Evolutionary conservation across 1,139 yeast species (phyloP).

Genomic region (Blastobotrys arbuscula): DNA sequence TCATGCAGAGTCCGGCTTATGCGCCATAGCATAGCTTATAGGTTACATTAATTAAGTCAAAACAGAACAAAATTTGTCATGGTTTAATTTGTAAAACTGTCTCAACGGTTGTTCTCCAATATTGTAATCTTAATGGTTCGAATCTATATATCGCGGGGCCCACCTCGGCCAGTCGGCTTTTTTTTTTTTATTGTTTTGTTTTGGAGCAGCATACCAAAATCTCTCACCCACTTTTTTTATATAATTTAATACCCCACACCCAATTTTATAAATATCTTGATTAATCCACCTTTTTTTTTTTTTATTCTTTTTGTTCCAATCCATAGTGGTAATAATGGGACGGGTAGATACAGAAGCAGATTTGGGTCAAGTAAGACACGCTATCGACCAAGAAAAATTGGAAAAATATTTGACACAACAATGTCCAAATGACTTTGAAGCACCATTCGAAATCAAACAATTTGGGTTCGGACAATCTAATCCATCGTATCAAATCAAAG

Average conservation of each 20-base stretch:
- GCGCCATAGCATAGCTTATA: no score
- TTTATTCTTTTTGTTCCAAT: not conserved
- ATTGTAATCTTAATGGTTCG: no score
- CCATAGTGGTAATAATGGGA: slow-evolving; percentile 1
- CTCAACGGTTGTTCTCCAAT: no score
- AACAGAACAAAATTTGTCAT: no score
- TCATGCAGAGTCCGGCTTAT: no score
- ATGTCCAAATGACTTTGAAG: slow-evolving; percentile 20
- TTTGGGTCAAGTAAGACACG: slow-evolving; percentile 35
- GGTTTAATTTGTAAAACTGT: no score
- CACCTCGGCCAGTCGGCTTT: not conserved
- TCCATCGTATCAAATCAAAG: slow-evolving; percentile 51
- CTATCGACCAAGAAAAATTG: slow-evolving; percentile 37
- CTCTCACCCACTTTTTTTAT: not conserved
- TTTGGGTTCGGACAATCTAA: slow-evolving; percentile 60
- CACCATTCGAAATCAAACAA: slow-evolving; percentile 39
- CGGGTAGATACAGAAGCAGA: slow-evolving; percentile 35
- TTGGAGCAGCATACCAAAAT: no score
- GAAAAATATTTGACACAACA: slow-evolving; percentile 24
- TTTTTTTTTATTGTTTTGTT: no score
- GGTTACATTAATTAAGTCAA: no score
- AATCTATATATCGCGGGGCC: no score
- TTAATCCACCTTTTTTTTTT: not conserved
- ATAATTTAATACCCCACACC: not conserved
- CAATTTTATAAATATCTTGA: not conserved